These are phyloP conservation scores for Periconia sp. DNA, from an alignment of 2,329 filamentous ascomycete genomes.

Conservation along the genomic window DNA sequence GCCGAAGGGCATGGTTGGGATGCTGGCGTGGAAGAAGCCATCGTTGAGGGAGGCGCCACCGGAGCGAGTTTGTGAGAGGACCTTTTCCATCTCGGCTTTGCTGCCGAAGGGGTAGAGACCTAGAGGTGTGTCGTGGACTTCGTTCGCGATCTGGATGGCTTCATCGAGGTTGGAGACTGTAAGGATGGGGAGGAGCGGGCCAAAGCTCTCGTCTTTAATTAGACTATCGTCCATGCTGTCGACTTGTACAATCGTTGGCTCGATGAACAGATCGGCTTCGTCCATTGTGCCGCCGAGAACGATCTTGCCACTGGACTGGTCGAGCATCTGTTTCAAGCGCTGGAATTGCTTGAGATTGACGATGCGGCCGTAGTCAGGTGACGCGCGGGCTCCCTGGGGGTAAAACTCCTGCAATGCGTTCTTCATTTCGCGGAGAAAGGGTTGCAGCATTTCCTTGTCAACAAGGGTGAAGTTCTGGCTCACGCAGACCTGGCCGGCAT, in stretches of 20 bases:
- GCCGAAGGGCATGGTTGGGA: constrained; percentile 78
- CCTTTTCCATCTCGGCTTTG: constrained; percentile 75
- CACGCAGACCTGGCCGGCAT: constrained; percentile 90
- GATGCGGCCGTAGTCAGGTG: constrained; percentile 79
- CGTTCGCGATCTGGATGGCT: constrained; percentile 81
- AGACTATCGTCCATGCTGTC: constrained; percentile 76
- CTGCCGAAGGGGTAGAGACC: constrained; percentile 85
- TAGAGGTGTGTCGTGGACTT: constrained; percentile 82
- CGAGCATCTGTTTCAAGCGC: constrained; percentile 90
- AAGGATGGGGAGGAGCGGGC: constrained; percentile 86
- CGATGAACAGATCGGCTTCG: constrained; percentile 80
- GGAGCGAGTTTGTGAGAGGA: constrained; percentile 56
- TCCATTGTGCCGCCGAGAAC: constrained; percentile 86
- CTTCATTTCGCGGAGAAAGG: constrained; percentile 78
- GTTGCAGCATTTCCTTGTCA: constrained; percentile 73
- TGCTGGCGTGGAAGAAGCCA: constrained; percentile 71
- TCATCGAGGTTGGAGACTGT: constrained; percentile 81
- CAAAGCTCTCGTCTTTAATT: constrained; percentile 85
- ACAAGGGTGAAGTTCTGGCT: constrained; percentile 92
- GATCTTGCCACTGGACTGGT: constrained; percentile 81
- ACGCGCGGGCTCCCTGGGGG: constrained; percentile 79
- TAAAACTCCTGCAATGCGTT: constrained; percentile 77
- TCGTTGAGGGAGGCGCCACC: constrained; percentile 60
- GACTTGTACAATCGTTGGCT: constrained; percentile 90
- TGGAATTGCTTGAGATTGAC: constrained; percentile 80